Evolutionary conservation across 2,329 filamentous ascomycete species (phyloP), one percentile per base, ranked within the genome.

Genomic region (Mycocentrospora acerina): DNA sequence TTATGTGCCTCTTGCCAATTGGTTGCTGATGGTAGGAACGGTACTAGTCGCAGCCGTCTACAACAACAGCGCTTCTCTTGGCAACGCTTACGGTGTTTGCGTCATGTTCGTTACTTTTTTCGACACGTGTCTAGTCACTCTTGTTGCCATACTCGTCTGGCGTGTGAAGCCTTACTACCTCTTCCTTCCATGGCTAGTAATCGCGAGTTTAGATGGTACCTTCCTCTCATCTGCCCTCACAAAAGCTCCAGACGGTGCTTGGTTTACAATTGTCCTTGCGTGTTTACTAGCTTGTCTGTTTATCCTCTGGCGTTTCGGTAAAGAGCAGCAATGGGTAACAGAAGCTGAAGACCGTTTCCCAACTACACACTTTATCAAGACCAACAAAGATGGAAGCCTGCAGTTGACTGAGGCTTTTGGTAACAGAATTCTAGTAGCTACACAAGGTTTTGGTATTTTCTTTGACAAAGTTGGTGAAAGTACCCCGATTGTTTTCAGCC

Each of bases 61-160:
- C 67, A 86, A 82, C 59, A 85, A 88, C 52, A 77, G 80, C 48
- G 62, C 74, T 48, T 40, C 60, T 2, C 75, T 89, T 0, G 86
- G 86, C 18, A 81, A 89, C 53, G 86, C 86, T 0, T 90, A 90
- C 52, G 85, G 86, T 28, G 82, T 88, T 6, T 90, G 87, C 49
- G 86, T 90, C 60, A 88, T 90, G 53, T 79, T 87, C 32, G 86
- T 90, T 29, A 88, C 86, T 0, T 88, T 90, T 59, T 82, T 90
- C 57, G 85, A 84, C 38, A 90, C 86, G 0, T 84, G 78, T 60
- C 82, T 91, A 75, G 82, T 88, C 2, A 78, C 84, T 0, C 70
- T 90, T 1, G 83, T 85, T 2, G 82, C 86, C 0, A 73, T 90
- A 3, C 73, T 90, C 24, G 82, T 88, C 27, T 91, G 86, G 86